Evolutionary conservation across 2,329 filamentous ascomycete species (phyloP).

Genomic region (Trichoderma sp.): DNA sequence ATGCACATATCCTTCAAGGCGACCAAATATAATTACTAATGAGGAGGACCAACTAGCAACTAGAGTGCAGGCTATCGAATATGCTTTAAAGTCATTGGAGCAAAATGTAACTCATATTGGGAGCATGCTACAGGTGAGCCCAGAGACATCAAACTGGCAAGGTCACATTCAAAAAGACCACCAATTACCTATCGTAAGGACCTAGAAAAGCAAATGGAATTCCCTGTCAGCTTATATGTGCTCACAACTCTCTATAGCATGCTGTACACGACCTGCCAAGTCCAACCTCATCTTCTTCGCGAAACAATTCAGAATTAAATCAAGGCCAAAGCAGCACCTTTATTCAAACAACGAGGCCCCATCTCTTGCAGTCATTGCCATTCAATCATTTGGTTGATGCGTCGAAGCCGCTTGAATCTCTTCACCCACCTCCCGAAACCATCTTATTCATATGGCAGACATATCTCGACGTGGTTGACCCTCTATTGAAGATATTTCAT

Average conservation of each 20-base stretch:
- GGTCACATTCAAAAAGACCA: not conserved
- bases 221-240: not conserved
- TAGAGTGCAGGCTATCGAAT: not conserved
- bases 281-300: not conserved
- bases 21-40: not conserved
- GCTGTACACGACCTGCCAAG: not conserved
- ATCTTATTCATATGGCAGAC: conserved; percentile 19
- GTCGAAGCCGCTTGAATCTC: not conserved
- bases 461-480: conserved; percentile 21
- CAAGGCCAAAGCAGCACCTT: not conserved
- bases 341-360: not conserved
- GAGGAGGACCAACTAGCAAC: not conserved
- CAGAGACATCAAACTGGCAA: not conserved
- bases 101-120: not conserved
- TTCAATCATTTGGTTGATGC: not conserved
- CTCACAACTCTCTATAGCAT: not conserved
- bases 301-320: not conserved
- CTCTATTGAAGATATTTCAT: conserved; percentile 22
- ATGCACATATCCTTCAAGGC: conserved; percentile 19
- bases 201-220: not conserved
- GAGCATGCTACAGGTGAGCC: not conserved
- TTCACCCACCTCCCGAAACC: conserved; percentile 1
- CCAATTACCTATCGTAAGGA: not conserved
- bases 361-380: not conserved
- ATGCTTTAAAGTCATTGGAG: not conserved